Evolutionary conservation across 179 eudicot genomes (phyloP).

Genomic region (Silene coronaria): DNA sequence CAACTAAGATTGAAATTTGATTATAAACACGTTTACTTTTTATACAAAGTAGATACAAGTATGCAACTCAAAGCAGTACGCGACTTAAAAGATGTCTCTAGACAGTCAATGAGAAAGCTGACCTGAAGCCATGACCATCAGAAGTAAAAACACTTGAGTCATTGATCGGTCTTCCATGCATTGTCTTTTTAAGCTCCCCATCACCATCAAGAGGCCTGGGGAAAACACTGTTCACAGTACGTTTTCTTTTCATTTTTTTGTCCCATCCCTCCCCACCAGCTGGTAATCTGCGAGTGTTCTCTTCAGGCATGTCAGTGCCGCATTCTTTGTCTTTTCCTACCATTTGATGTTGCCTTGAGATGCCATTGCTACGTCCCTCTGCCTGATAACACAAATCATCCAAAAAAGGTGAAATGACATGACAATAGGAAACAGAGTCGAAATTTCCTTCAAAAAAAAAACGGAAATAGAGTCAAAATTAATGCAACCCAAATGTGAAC

Average conservation of each 20-base stretch:
- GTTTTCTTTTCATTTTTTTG: constrained; percentile 77
- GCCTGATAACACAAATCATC: constrained; percentile 39
- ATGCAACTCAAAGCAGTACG: not conserved
- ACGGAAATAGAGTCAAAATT: constrained; percentile 2
- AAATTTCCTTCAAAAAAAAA: no score
- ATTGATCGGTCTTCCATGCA: constrained; percentile 51
- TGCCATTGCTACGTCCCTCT: constrained; percentile 55
- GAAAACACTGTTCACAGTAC: constrained; percentile 63
- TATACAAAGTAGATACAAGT: not conserved
- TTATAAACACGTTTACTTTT: not conserved
- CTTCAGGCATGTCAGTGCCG: constrained; percentile 53
- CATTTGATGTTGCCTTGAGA: constrained; percentile 52
- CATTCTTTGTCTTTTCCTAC: constrained; percentile 60
- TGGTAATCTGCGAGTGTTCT: constrained; percentile 61
- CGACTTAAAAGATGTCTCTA: not conserved
- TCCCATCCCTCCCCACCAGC: constrained; percentile 95
- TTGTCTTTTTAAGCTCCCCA: constrained; percentile 57
- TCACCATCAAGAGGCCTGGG: constrained; percentile 62
- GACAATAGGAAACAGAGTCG: constrained; percentile 1
- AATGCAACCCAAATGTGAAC: not conserved
- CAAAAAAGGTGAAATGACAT: not conserved
- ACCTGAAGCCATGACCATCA: constrained; percentile 66
- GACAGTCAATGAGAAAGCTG: not conserved
- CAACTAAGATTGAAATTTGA: not conserved
- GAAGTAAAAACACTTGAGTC: constrained; percentile 49